These are phyloP conservation scores for Globisporangium splendens DNA, from an alignment of 352 stramenopile genomes.

Conservation along the genomic window DNA sequence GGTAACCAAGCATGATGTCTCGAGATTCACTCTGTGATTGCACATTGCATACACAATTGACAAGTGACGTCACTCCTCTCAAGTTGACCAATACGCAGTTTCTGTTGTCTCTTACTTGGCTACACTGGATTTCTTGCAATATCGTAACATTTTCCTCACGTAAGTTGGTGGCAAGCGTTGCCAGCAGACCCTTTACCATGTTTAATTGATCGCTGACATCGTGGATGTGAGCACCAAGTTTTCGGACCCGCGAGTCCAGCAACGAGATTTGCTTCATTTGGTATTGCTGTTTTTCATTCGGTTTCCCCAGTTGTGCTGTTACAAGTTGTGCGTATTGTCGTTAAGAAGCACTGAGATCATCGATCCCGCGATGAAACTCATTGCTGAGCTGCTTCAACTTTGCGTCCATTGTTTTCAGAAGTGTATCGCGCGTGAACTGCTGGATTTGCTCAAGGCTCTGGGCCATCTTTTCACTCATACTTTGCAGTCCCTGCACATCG, in stretches of 20 bases:
- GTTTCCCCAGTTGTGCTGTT: slow-evolving; percentile 27
- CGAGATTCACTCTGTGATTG: slow-evolving; percentile 44
- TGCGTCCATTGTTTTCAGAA: slow-evolving; percentile 32
- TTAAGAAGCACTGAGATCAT: slow-evolving; percentile 15
- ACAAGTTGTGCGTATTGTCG: slow-evolving; percentile 24
- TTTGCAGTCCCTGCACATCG: slow-evolving; percentile 27
- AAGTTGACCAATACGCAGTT: not conserved
- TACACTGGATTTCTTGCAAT: slow-evolving; percentile 59
- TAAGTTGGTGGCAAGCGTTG: slow-evolving; percentile 55
- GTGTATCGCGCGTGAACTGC: slow-evolving; percentile 34
- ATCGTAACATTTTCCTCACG: slow-evolving; percentile 69
- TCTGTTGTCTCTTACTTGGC: slow-evolving; percentile 28
- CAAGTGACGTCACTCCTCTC: no score
- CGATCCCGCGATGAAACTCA: slow-evolving; percentile 24
- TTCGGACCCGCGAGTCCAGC: slow-evolving; percentile 30
- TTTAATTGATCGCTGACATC: slow-evolving; percentile 36
- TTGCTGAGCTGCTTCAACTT: slow-evolving; percentile 27
- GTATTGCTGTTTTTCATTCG: slow-evolving; percentile 27
- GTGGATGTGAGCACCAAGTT: slow-evolving; percentile 21
- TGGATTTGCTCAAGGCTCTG: slow-evolving; percentile 38
- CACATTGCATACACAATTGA: no score
- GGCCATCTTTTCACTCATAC: slow-evolving; percentile 22
- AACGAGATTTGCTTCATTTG: slow-evolving; percentile 31
- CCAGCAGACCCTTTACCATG: slow-evolving; percentile 47
- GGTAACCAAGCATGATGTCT: slow-evolving; percentile 68